Conservation (phyloP, 306 rosid species). For the Quillaja saponaria region DNA sequence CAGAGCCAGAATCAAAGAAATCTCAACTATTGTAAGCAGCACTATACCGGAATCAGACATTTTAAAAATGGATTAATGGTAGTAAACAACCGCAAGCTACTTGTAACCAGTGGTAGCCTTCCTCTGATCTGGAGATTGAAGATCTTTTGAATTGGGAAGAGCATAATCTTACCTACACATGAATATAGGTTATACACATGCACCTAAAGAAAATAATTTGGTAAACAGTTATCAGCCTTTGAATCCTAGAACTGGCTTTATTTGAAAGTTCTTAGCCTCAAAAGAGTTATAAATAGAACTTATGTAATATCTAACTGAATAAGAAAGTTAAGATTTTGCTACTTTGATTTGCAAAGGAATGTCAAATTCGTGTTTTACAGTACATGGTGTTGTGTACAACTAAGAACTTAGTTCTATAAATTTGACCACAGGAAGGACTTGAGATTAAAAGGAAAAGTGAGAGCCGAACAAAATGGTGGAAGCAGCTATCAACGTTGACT, state of each 20-base stretch:
- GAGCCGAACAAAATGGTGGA: constrained; percentile 72
- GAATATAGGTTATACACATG: neutral
- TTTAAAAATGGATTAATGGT: neutral
- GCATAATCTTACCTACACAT: neutral
- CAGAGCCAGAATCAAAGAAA: constrained; percentile 42
- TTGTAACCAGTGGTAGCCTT: no score
- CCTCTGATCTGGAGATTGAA: no score
- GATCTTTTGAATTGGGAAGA: no score
- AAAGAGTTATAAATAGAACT: neutral
- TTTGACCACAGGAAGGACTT: constrained; percentile 50
- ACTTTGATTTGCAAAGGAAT: neutral
- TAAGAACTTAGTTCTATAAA: neutral
- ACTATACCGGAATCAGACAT: neutral
- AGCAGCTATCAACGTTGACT: constrained; percentile 76
- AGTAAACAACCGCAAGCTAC: neutral
- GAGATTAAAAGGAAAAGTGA: constrained; percentile 43
- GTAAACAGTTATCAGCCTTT: neutral
- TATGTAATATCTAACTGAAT: neutral
- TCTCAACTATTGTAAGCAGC: constrained; percentile 39
- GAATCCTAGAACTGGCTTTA: neutral
- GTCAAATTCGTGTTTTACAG: constrained; percentile 9
- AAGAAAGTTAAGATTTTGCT: neutral
- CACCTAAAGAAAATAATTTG: neutral
- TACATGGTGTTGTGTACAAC: neutral
- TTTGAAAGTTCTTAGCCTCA: neutral